Base-by-base conservation (phyloP, 2,329 filamentous ascomycete species). In the Paracoccidioides lutzii region DNA sequence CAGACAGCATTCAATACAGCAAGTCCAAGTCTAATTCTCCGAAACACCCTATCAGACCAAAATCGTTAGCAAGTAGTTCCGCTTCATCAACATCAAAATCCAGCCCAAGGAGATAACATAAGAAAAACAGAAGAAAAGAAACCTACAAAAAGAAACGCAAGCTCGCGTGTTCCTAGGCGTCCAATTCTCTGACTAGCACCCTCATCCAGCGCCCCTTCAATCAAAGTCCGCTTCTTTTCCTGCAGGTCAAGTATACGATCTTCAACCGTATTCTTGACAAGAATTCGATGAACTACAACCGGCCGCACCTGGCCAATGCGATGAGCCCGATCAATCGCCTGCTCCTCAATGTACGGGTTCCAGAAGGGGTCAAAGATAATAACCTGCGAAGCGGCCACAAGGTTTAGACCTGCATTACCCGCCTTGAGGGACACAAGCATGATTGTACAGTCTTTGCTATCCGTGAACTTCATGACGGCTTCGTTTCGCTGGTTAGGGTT, bases 301-400 rank as follows among this genome's bases (percentile, higher is more conserved):
- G 82, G 74, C 3, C 78, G 78, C 61, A 77, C 73, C 71, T 96
- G 90, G 0, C 90, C 90, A 62, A 95, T 90, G 8, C 90, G 85
- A 69, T 95, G 86, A 2, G 90, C 88, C 28, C 90, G 85, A 67
- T 95, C 90, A 52, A 95, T 84, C 3, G 90, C 90, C 71, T 96
- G 90, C 70, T 90, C 88, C 71, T 95, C 90, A 51, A 94, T 86
- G 66, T 86, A 95, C 0, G 90, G 90, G 60, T 95, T 96, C 88
- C 89, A 95, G 73, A 94, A 95, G 0, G 90, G 90, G 66, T 95
- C 90, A 66, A 95, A 82, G 60, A 95, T 87, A 68, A 96, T 88
- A 61, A 95, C 88, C 60, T 89, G 85, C 1, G 84, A 88, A 0
- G 90, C 90, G 15, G 83, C 81, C 42, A 86, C 88, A 28, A 96